Conservation (phyloP, 75 land plant genomes). For the Selaginella moellendorffii region DNA sequence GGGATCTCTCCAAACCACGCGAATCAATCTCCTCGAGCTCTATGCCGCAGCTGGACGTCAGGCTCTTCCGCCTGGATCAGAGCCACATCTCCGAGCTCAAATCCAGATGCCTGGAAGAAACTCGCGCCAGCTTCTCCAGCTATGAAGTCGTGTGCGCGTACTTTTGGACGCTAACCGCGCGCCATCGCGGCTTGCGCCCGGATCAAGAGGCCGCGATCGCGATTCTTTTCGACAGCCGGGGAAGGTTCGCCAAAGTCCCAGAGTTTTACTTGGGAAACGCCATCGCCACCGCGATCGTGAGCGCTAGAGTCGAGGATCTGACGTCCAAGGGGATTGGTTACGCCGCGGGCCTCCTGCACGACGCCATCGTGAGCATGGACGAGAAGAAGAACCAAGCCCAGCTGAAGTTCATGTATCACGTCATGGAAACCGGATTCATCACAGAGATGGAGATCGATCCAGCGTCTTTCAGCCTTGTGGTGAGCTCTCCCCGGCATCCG, state of each 20-base stretch:
- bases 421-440: not conserved
- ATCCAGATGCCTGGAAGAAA: not conserved
- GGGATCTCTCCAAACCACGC: too few relatives aligned
- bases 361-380: not conserved
- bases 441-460: not conserved
- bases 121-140: not conserved
- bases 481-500: not conserved
- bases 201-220: not conserved
- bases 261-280: not conserved
- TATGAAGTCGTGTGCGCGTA: not conserved
- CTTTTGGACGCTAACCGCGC: not conserved
- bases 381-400: not conserved
- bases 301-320: not conserved
- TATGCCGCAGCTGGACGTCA: not conserved
- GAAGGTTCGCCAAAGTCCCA: not conserved
- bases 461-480: not conserved
- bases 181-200: not conserved
- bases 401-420: not conserved
- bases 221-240: not conserved
- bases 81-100: not conserved
- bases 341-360: not conserved
- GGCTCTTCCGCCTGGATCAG: not conserved
- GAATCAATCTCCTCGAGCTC: not conserved
- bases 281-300: not conserved
- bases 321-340: not conserved